Conservation (phyloP, 495 filamentous ascomycete species). For the Pseudomonodictys pantanalensis region DNA sequence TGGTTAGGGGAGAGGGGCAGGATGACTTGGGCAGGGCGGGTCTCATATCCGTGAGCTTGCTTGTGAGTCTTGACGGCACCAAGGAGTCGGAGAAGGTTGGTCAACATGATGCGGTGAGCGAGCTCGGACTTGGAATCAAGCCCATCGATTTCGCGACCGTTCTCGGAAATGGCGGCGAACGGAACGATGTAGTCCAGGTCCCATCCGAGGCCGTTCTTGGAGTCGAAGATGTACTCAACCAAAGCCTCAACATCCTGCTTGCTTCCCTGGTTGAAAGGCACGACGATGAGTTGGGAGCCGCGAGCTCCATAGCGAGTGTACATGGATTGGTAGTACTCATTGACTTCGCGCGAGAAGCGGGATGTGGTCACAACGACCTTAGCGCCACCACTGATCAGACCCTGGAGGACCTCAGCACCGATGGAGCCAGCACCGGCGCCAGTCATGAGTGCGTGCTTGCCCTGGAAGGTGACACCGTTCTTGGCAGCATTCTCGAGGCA, state of each 20-base stretch:
- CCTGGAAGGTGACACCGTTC: constrained; percentile 82
- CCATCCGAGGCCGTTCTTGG: constrained; percentile 97
- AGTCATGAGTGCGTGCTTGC: constrained; percentile 97
- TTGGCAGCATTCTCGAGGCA: constrained; percentile 85
- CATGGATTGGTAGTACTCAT: constrained; percentile 99
- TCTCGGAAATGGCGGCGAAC: constrained; percentile 96
- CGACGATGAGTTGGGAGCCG: constrained; percentile 94
- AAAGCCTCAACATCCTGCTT: constrained; percentile 95
- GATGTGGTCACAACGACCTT: constrained; percentile 95
- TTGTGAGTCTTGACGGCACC: constrained; percentile 90
- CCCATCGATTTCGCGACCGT: constrained; percentile 94
- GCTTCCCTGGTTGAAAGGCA: constrained; percentile 98
- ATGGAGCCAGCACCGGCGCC: constrained; percentile 97
- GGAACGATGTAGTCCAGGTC: constrained; percentile 95
- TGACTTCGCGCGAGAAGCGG: constrained; percentile 93
- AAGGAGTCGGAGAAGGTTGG: constrained; percentile 87
- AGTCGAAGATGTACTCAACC: constrained; percentile 91
- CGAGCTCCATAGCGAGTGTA: constrained; percentile 89
- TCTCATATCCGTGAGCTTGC: constrained; percentile 80
- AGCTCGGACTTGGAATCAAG: constrained; percentile 98
- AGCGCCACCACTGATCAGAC: constrained; percentile 92
- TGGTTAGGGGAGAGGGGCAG: constrained; percentile 96
- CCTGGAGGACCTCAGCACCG: constrained; percentile 96
- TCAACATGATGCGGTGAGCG: constrained; percentile 98
- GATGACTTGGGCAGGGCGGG: constrained; percentile 92